Evolutionary conservation across 768 basidiomycete genomes (phyloP).

Genomic region (Tephrocybe sp.): DNA sequence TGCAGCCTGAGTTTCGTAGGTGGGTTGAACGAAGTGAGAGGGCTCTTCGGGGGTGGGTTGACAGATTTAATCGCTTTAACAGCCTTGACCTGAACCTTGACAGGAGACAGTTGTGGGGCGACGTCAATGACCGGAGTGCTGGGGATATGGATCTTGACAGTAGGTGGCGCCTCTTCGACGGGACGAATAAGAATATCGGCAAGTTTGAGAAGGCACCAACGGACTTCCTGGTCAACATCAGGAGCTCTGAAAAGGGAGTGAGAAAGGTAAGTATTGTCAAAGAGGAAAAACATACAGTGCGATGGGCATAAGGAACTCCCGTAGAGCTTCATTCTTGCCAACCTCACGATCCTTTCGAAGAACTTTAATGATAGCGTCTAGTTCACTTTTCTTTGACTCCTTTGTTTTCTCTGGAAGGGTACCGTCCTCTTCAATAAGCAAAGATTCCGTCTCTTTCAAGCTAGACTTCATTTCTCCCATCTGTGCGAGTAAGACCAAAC

Average conservation of each 20-base stretch:
- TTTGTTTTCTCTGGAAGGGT: slow-evolving; percentile 66
- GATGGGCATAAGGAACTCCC: slow-evolving; percentile 81
- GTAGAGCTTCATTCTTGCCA: slow-evolving; percentile 73
- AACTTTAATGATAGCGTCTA: slow-evolving; percentile 83
- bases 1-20: slow-evolving; percentile 63
- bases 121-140: slow-evolving; percentile 68
- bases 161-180: slow-evolving; percentile 80
- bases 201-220: slow-evolving; percentile 89
- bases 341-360: slow-evolving; percentile 87
- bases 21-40: slow-evolving; percentile 36
- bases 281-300: slow-evolving; percentile 55
- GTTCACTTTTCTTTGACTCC: slow-evolving; percentile 79
- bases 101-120: slow-evolving; percentile 52
- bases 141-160: slow-evolving; percentile 80
- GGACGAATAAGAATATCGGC: slow-evolving; percentile 87
- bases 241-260: slow-evolving; percentile 49
- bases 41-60: slow-evolving; percentile 39
- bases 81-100: slow-evolving; percentile 51
- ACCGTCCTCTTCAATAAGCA: slow-evolving; percentile 88
- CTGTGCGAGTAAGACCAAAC: slow-evolving; percentile 80
- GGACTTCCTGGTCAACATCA: slow-evolving; percentile 83
- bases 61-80: slow-evolving; percentile 36
- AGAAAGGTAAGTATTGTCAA: slow-evolving; percentile 22
- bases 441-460: slow-evolving; percentile 70
- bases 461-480: slow-evolving; percentile 88